phyloP scores from a whole-genome alignment of 305 asterid species.

The Fraxinus sp. region DNA sequence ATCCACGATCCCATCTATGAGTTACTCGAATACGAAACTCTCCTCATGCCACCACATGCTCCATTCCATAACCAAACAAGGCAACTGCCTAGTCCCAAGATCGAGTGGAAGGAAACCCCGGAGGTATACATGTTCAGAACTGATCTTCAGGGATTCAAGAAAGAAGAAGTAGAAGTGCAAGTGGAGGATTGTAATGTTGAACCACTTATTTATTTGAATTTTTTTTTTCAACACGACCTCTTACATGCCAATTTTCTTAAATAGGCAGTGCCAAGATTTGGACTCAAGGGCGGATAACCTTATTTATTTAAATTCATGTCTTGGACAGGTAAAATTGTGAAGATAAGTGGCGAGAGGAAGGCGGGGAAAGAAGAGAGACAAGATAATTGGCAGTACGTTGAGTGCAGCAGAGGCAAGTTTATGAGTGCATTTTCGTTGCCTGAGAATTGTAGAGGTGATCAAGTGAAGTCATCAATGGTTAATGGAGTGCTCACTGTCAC shows the following conservation, averaged over 20 bases:
- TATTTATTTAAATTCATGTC: background rate
- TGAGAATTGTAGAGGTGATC: conserved; percentile 22
- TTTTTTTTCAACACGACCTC: background rate
- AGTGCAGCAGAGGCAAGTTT: conserved; percentile 21
- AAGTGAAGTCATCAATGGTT: conserved; percentile 18
- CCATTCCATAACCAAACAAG: background rate
- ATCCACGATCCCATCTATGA: background rate
- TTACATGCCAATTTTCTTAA: background rate
- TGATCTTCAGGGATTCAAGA: conserved; percentile 31
- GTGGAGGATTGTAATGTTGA: conserved; percentile 23
- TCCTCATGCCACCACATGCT: background rate
- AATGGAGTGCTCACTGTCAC: conserved; percentile 29
- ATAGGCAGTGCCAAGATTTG: background rate
- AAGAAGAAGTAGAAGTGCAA: conserved; percentile 29
- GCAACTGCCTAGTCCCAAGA: background rate
- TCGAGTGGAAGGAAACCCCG: conserved; percentile 29
- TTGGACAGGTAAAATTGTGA: conserved; percentile 1
- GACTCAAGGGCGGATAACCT: background rate
- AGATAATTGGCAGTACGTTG: conserved; percentile 7
- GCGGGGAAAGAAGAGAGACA: conserved; percentile 6
- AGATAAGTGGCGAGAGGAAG: conserved; percentile 27
- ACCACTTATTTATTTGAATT: background rate
- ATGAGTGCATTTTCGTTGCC: conserved; percentile 19
- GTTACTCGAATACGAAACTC: background rate
- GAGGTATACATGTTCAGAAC: conserved; percentile 31